Base-by-base conservation (phyloP, 2,329 filamentous ascomycete genomes). In the Pezizomycotina sp. region DNA sequence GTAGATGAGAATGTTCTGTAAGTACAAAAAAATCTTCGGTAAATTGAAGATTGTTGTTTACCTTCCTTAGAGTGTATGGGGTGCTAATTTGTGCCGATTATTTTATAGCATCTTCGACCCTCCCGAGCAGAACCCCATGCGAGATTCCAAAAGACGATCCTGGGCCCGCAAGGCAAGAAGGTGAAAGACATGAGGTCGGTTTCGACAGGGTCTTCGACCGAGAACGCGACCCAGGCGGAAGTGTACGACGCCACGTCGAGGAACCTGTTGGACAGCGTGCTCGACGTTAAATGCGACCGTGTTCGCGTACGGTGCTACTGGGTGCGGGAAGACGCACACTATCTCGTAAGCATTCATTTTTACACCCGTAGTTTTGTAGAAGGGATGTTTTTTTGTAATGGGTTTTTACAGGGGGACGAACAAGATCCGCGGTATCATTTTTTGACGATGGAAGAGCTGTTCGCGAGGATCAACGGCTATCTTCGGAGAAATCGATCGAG, bases 211-310 rank as follows among this genome's bases (percentile, higher is more conserved):
- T 80, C 98, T 46, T 95, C 98, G 58, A 89, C 98, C 65, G 84
- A 95, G 42, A 92, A 86, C 55, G 80, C 80, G 12, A 75, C 76
- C 5, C 89, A 98, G 53, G 76, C 71, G 40, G 89, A 98, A 53
- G 81, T 98, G 1, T 98, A 95, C 63, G 89, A 95, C 57, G 69
- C 80, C 9, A 95, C 89, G 1, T 92, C 86, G 2, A 79, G 77
- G 57, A 71, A 64, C 37, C 69, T 98, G n/a, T 69, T 98, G 43
- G 86, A 95, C 56, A 93, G 77, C 55, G 84, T 98, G 10, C 66
- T 98, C 40, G 84, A 98, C 49, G 89, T 98, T 93, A 65, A 98
- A 98, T 63, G 89, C 89, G 30, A 98, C 89, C 0, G 89, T 98
- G 4, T 98, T 98, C 56, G 89, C 89, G 31, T 98, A 98, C 58